Evolutionary conservation across 2,329 filamentous ascomycete species (phyloP).

Genomic region (Cladophialophora psammophila): DNA sequence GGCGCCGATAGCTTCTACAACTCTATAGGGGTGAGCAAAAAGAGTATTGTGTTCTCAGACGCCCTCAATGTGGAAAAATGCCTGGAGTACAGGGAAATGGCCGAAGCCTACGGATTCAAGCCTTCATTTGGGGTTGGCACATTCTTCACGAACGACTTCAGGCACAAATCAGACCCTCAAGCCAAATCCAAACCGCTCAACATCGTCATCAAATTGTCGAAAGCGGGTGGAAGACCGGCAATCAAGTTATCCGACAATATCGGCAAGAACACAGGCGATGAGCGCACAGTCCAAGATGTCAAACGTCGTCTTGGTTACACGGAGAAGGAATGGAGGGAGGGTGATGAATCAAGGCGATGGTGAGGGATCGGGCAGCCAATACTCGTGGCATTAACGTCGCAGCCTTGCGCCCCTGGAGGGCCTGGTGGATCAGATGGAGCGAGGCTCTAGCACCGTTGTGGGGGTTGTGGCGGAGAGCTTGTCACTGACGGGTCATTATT

Average conservation of each 20-base stretch:
- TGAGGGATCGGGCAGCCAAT: constrained; percentile 57
- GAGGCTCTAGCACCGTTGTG: constrained; percentile 33
- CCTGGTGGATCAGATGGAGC: constrained; percentile 25
- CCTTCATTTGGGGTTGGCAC: constrained; percentile 95
- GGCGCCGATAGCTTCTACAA: constrained; percentile 84
- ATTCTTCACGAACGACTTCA: constrained; percentile 94
- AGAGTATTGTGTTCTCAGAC: constrained; percentile 94
- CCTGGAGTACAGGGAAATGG: constrained; percentile 84
- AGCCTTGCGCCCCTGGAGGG: constrained; percentile 33
- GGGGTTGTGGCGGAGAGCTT: constrained; percentile 14
- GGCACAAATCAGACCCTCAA: constrained; percentile 68
- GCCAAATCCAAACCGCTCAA: constrained; percentile 91
- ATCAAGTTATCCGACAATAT: constrained; percentile 94
- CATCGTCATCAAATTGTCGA: constrained; percentile 96
- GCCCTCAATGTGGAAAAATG: constrained; percentile 91
- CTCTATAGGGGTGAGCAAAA: constrained; percentile 75
- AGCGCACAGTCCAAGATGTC: constrained; percentile 77
- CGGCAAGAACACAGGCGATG: constrained; percentile 93
- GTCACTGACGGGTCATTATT: constrained; percentile 7
- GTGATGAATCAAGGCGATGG: constrained; percentile 86
- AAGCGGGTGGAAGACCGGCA: constrained; percentile 78
- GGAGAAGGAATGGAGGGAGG: constrained; percentile 82
- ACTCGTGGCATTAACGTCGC: constrained; percentile 29
- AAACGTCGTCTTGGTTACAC: constrained; percentile 86
- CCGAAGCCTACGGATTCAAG: constrained; percentile 80